Base-by-base conservation (phyloP, 768 basidiomycete species). In the Mycena polygramma region DNA sequence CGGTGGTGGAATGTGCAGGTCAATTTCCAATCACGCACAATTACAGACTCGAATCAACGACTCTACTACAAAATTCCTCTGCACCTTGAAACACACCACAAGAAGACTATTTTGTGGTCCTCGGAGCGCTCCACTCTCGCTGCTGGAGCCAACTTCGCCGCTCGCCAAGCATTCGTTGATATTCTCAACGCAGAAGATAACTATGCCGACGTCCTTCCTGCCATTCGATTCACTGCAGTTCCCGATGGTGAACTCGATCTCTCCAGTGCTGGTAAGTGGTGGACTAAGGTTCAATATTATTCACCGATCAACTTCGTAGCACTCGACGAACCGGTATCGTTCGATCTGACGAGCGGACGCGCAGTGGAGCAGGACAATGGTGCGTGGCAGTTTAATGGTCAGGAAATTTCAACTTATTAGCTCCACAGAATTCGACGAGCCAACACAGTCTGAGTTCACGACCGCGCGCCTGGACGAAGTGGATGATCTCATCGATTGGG, bases 1-100 rank as follows among this genome's bases (percentile, higher is more conserved):
- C 57, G 22, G 17, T 58, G 10, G 11, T 58, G 57, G 57, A 58
- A 58, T 15, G 57, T 11, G 30, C 37, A 19, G 3, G 57, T 58
- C 10, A n/a, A 58, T 15, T 13, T 24, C 11, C 57, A 58, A 26
- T 58, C 57, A 9, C 43, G 39, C 2, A 3, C 41, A 7, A 41
- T 58, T 4, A 58, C 43, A 22, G 57, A 58, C 3, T 58, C 57
- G 7, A 58, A 58, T 17, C 39, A 6, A 15, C 59, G 59, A 2
- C 30, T 60, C 17, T 58, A 58, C 57, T 58, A 58, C 39, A 58
- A 58, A 58, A 41, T 58, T 13, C 57, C 57, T n/a, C 57, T 43
- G 15, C 57, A 58, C 19, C 57, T 58, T 14, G 57, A 58, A 26
- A 37, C 57, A 22, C 57, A 49, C 46, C 59, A 60, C 20, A 60